Base-by-base conservation (phyloP, 2,329 filamentous ascomycete genomes). In the Talaromyces sp. region DNA sequence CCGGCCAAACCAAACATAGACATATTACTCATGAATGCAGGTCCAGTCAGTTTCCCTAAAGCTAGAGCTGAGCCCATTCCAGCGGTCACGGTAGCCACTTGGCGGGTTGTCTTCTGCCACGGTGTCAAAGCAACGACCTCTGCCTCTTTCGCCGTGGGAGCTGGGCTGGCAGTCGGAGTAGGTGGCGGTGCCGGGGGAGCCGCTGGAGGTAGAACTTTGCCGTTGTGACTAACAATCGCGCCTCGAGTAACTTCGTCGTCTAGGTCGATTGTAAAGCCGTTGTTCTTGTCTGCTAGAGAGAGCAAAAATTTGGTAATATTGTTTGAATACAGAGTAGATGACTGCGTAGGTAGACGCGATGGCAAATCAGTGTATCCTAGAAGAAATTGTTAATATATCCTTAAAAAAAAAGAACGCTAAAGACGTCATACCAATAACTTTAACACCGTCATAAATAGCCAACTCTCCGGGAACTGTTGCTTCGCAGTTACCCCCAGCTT, bases 231-330 rank as follows among this genome's bases (percentile, higher is more conserved):
- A 11, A 96, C 90, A 58, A 96, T 93, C 0, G 91, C 85, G 21
- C 91, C 90, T 35, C 92, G 86, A 7, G 95, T 89, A 26, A 96
- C 92, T 73, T 96, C 91, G 66, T 96, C 92, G 0, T 84, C 82
- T 4, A 96, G 79, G 67, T 96, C 90, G 52, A 96, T 81, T 8
- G 90, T 90, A 64, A 91, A 96, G 41, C 88, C 83, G 64, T 90
- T 91, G 2, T 91, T 86, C 62, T 88, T 84, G 1, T 91, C 90
- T 1, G 86, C 76, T 81, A 96, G 91, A 0, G 91, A 95, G 10
- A 96, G 81, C 29, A 96, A 78, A 60, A 93, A 89, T 71, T 96
- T 96, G 66, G 88, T 92, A 68, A 96, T 93, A 71, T 96, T 96
- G 82, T 96, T 96, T 2, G 90, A 95, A 75, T 96, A 96, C 21